Conservation (phyloP, 768 basidiomycete species). For the Boletus reticulatus region DNA sequence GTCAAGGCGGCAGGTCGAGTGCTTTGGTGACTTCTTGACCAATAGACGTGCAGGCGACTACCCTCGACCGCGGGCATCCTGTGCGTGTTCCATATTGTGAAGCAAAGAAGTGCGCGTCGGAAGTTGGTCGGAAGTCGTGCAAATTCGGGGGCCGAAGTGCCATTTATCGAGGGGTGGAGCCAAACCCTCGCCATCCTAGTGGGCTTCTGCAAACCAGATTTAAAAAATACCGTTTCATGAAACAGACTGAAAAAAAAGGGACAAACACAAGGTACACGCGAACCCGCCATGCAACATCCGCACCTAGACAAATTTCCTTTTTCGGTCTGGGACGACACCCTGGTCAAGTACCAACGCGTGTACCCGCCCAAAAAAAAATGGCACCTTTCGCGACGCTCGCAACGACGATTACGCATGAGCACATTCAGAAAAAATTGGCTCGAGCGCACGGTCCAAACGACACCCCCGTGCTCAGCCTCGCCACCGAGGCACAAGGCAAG, state of each 20-base stretch:
- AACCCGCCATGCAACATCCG: slow-evolving; percentile 17
- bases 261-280: neutral
- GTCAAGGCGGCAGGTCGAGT: slow-evolving; percentile 6
- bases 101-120: slow-evolving; percentile 18
- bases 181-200: neutral
- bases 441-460: slow-evolving; percentile 26
- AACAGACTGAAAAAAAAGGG: neutral
- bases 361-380: slow-evolving; percentile 16
- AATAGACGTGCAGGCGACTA: slow-evolving; percentile 16
- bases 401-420: slow-evolving; percentile 31
- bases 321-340: slow-evolving; percentile 7
- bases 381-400: slow-evolving; percentile 30
- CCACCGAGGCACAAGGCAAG: slow-evolving; percentile 52
- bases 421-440: slow-evolving; percentile 36
- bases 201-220: slow-evolving; percentile 3
- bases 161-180: slow-evolving; percentile 22
- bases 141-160: slow-evolving; percentile 9
- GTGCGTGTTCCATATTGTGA: slow-evolving; percentile 28
- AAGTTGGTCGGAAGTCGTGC: slow-evolving; percentile 15
- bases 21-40: slow-evolving; percentile 14
- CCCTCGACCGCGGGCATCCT: slow-evolving; percentile 32
- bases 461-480: slow-evolving; percentile 51
- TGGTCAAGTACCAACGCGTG: slow-evolving; percentile 11
- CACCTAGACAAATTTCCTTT: slow-evolving; percentile 20
- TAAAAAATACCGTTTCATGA: neutral